Percentiles rank a stretch among this genome's conserved stretches.
These are phyloP conservation scores for Microthlaspi erraticum DNA, from an alignment of 345 rosid species.

Conservation along the genomic window DNA sequence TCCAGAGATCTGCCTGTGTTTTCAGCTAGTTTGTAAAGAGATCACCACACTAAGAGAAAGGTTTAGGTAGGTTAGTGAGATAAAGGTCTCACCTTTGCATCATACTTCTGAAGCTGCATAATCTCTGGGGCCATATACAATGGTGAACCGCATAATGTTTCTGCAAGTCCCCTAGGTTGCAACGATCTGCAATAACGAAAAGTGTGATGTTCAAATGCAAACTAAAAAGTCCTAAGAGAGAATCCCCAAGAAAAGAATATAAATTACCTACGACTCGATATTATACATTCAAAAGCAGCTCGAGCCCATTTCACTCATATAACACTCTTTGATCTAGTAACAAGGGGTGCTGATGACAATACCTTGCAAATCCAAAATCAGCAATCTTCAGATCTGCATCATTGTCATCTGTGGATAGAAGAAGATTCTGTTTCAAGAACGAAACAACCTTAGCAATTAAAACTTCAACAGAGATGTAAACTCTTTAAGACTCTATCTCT, in stretches of 20 bases:
- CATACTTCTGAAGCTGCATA: conserved; percentile 98
- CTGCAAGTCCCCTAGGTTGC: conserved; percentile 94
- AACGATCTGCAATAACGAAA: conserved; percentile 66
- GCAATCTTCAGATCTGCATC: conserved; percentile 87
- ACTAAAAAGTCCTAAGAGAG: conserved; percentile 12
- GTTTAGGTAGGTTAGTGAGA: conserved; percentile 8
- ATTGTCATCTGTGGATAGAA: conserved; percentile 67
- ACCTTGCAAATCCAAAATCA: conserved; percentile 99
- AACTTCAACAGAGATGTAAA: conserved; percentile 20
- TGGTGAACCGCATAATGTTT: conserved; percentile 97
- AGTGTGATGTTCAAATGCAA: conserved; percentile 18
- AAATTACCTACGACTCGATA: conserved; percentile 39
- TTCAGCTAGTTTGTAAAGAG: conserved; percentile 51
- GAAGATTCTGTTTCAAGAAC: conserved; percentile 81
- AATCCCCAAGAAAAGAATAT: conserved; percentile 36
- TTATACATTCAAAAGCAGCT: conserved; percentile 42
- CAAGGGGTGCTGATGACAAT: conserved; percentile 40
- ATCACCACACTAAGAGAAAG: conserved; percentile 9
- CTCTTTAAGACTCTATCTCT: conserved; percentile 20
- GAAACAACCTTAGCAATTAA: conserved; percentile 42
- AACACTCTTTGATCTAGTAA: conserved; percentile 44
- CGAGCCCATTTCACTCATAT: conserved; percentile 43
- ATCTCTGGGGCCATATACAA: conserved; percentile 99
- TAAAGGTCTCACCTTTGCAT: conserved; percentile 78
- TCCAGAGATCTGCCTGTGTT: conserved; percentile 99